These are phyloP conservation scores for Cucurbita argyrosperma DNA, from an alignment of 306 rosid genomes.

Conservation along the genomic window DNA sequence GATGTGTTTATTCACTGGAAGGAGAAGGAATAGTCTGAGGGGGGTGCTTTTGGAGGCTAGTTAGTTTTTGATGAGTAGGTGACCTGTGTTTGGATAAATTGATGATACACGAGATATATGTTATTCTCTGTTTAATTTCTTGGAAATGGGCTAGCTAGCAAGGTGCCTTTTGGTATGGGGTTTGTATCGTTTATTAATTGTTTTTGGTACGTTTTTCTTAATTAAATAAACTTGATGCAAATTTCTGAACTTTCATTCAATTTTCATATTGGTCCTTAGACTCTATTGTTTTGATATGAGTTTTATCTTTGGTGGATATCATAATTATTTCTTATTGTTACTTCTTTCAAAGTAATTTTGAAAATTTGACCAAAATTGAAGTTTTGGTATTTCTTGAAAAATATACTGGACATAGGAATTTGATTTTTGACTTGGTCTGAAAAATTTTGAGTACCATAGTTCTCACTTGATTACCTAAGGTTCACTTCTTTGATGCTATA, in stretches of 20 bases:
- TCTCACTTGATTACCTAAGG: neutral
- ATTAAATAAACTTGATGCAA: neutral
- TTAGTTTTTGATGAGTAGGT: neutral
- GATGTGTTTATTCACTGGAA: neutral
- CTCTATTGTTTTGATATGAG: neutral
- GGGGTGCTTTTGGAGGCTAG: neutral
- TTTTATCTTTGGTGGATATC: neutral
- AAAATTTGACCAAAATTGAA: neutral
- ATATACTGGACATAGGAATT: neutral
- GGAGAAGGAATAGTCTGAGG: neutral
- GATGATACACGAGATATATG: neutral
- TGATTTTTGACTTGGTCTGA: neutral
- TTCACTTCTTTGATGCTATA: neutral
- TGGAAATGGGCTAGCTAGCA: neutral
- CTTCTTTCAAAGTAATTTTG: neutral
- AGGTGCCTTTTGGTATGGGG: neutral
- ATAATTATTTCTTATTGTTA: neutral
- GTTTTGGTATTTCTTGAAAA: neutral
- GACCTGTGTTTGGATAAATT: neutral
- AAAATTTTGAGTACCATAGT: neutral
- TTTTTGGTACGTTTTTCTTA: neutral
- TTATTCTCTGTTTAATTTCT: neutral
- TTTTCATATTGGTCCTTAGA: neutral
- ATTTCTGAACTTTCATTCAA: neutral
- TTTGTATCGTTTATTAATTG: neutral